A percentile compares a stretch with the other conserved stretches of the same genome.
Conservation (phyloP, 1,139 yeast species). For the Saccharomyces pastorianus region DNA sequence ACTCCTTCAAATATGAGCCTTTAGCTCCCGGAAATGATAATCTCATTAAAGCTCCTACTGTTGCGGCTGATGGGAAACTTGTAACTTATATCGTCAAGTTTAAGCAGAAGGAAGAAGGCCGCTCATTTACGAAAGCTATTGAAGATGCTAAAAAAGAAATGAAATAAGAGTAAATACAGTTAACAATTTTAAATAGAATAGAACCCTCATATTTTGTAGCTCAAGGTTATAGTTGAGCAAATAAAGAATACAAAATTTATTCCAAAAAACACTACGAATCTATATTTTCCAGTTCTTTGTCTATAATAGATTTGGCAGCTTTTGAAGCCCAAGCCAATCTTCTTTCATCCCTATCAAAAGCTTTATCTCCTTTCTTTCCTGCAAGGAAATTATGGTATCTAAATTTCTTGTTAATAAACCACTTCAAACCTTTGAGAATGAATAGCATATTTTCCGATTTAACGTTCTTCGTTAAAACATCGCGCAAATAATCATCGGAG, state of each 20-base stretch:
- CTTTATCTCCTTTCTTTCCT: conserved; percentile 31
- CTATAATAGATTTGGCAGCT: conserved; percentile 7
- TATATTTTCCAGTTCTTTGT: conserved; percentile 13
- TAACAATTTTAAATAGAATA: conserved; percentile 1
- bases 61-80: conserved; percentile 39
- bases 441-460: conserved; percentile 49
- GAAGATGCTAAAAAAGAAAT: conserved; percentile 37
- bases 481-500: conserved; percentile 48
- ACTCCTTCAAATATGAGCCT: conserved; percentile 45
- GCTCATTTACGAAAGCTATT: conserved; percentile 48
- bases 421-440: conserved; percentile 60
- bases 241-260: not conserved
- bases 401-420: conserved; percentile 52
- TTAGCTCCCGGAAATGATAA: conserved; percentile 45
- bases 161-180: conserved; percentile 8
- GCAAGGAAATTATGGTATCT: conserved; percentile 44
- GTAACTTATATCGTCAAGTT: conserved; percentile 65
- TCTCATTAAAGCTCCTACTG: conserved; percentile 49
- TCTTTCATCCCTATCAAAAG: conserved; percentile 43
- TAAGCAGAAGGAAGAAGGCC: conserved; percentile 64
- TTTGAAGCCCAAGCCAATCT: conserved; percentile 58
- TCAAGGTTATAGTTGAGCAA: not conserved
- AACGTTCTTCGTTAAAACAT: conserved; percentile 48
- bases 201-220: not conserved
- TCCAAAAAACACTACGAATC: conserved; percentile 6